Base-by-base conservation (phyloP, 176 grass and related monocot species). In the Oryza punctata region DNA sequence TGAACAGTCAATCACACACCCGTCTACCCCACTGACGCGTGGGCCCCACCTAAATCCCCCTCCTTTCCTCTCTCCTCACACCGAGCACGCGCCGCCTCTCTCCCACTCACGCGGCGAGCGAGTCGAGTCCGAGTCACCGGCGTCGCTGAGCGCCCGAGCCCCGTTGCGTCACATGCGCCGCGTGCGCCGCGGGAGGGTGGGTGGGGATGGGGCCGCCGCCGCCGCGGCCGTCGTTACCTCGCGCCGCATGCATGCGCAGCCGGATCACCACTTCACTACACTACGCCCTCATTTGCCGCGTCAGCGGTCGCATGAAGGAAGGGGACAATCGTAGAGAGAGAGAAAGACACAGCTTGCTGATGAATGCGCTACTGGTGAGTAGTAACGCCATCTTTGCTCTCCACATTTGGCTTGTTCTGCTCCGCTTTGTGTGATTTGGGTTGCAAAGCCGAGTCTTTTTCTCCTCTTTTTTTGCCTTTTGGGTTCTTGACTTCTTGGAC, bases 31-130 rank as follows among this genome's bases (percentile, higher is more conserved):
- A 35, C 33, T 35, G 33, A 35, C 33, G 33, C 33, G 6, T 35
- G 33, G 33, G 78, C 8, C 76, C 67, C 85, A 75, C 75, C 45
- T 73, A 78, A 45, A 84, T 84, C 64, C 25, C 73, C 32, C 25
- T 45, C 15, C 10, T 38, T 13, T 32, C 10, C 63, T n/a, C 19
- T 7, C 44, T 29, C 70, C 46, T 6, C 10, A 70, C 21, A 24
- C 68, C 0, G 68, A 37, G 19, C 35, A 43, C 19, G 23, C 37
- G 23, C 6, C 2, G 0, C 0, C 67, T 43, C 59, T 27, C 40
- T 50, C 77, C 6, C 41, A n/a, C 9, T 8, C 67, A n/a, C 67
- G 1, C 80, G 23, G 46, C 14, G 3, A 16, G 79, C 41, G 52
- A 28, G 79, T n/a, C n/a, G n/a, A n/a, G n/a, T n/a, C n/a, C n/a